phyloP scores from a whole-genome alignment of 2,329 filamentous ascomycete genomes.

The Diaporthe nobilis region DNA sequence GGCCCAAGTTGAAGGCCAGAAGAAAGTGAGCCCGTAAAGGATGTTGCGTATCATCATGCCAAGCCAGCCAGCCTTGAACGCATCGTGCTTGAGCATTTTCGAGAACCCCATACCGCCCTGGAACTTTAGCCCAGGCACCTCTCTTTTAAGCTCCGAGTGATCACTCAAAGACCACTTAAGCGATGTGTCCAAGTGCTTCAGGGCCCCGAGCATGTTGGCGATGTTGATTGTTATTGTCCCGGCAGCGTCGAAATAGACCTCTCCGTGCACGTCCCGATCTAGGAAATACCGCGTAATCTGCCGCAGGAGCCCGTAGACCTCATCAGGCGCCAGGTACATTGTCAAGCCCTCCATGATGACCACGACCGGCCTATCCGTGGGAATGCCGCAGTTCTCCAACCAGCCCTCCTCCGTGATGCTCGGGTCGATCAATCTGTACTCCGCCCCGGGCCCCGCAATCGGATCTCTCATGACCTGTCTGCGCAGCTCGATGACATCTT shows the following conservation, averaged over 20 bases:
- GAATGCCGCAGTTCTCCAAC: not conserved
- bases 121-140: not conserved
- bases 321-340: not conserved
- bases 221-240: not conserved
- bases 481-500: constrained; percentile 13
- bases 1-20: not conserved
- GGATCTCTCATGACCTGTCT: constrained; percentile 1
- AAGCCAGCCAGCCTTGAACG: not conserved
- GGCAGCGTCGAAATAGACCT: constrained; percentile 9
- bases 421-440: constrained; percentile 7
- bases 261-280: not conserved
- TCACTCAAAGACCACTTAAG: not conserved
- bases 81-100: not conserved
- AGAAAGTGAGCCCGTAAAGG: not conserved
- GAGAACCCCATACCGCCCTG: not conserved
- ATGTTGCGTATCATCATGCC: not conserved
- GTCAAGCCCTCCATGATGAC: constrained; percentile 13
- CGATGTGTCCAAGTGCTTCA: not conserved
- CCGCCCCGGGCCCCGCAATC: not conserved
- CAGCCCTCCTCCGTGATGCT: constrained; percentile 20
- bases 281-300: not conserved
- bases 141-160: not conserved
- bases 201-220: not conserved
- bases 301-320: not conserved
- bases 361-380: not conserved